Evolutionary conservation across 23 red algal genomes (phyloP).

Genomic region (Pyropia haitanensis): DNA sequence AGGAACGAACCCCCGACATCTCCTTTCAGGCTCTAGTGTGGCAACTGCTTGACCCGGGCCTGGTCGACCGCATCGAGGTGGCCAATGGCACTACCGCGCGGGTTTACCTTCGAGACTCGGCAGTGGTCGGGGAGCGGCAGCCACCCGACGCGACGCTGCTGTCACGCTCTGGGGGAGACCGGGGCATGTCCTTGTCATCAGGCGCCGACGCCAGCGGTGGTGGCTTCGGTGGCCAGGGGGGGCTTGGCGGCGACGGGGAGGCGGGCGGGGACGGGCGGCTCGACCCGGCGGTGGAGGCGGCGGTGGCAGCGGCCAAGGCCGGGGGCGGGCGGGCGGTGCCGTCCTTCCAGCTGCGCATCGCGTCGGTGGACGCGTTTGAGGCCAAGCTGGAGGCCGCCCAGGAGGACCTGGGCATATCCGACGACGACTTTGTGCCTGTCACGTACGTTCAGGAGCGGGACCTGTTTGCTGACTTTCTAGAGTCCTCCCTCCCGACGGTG

Average conservation of each 20-base stretch:
- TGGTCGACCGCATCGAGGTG: conserved; percentile 90
- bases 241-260: no score
- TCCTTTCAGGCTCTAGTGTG: conserved; percentile 92
- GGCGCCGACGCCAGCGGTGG: no score
- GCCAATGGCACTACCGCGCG: conserved; percentile 67
- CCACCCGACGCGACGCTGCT: no score
- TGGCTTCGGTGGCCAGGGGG: no score
- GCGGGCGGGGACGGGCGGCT: no score
- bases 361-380: conserved; percentile 85
- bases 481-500: conserved; percentile 39
- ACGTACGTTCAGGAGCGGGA: conserved; percentile 54
- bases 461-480: neutral
- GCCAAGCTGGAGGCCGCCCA: conserved; percentile 77
- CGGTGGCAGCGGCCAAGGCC: no score
- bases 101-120: conserved; percentile 53
- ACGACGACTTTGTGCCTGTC: conserved; percentile 81
- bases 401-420: conserved; percentile 75
- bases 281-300: no score
- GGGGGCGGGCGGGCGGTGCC: no score
- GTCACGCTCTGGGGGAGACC: no score
- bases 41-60: conserved; percentile 65
- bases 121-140: neutral
- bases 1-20: conserved; percentile 59
- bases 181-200: no score
- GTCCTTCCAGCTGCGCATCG: conserved; percentile 18